Conservation (phyloP, 441 rosid species). For the Arabidopsis lyrata region DNA sequence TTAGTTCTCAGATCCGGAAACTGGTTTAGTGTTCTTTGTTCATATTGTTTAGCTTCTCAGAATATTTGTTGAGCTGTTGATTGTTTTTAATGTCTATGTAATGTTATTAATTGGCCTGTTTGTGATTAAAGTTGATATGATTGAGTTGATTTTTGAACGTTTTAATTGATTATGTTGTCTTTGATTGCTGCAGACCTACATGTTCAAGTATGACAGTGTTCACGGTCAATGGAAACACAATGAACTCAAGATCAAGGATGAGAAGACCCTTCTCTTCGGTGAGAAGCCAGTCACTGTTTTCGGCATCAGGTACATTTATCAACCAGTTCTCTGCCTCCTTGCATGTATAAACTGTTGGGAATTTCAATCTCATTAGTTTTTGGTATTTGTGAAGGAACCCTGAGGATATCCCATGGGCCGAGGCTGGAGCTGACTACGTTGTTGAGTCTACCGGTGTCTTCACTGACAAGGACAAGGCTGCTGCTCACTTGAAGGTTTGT, state of each 20-base stretch:
- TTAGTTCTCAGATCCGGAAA: background rate
- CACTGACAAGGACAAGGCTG: slow-evolving; percentile 95
- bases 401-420: slow-evolving; percentile 96
- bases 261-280: slow-evolving; percentile 86
- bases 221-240: slow-evolving; percentile 92
- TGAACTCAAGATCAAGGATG: slow-evolving; percentile 76
- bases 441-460: slow-evolving; percentile 98
- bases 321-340: background rate
- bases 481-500: slow-evolving; percentile 90
- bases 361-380: background rate
- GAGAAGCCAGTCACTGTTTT: slow-evolving; percentile 82
- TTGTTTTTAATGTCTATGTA: background rate
- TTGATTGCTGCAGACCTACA: slow-evolving; percentile 61
- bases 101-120: background rate
- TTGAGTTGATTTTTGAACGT: background rate
- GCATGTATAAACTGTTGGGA: background rate
- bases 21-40: background rate
- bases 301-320: slow-evolving; percentile 53
- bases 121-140: background rate
- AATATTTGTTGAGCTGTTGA: background rate
- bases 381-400: slow-evolving; percentile 76
- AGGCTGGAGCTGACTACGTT: slow-evolving; percentile 80
- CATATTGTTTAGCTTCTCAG: background rate
- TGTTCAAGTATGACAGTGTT: slow-evolving; percentile 95
- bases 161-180: background rate